Evolutionary conservation across 129 eudicot species (phyloP).

Genomic region (Artemisia tridentata): DNA sequence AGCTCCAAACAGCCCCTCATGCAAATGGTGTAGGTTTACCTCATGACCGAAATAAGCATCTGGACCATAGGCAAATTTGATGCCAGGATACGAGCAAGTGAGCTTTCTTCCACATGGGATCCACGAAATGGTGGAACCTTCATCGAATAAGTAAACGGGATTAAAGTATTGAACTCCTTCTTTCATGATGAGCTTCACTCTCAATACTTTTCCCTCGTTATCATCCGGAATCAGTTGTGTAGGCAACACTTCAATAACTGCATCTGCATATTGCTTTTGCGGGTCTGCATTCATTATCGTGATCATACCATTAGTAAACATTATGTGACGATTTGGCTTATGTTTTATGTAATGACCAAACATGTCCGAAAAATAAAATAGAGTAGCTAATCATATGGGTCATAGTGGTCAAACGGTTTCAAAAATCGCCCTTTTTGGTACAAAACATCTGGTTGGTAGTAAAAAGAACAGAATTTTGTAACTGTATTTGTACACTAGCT

Average conservation of each 20-base stretch:
- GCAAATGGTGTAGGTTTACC: conserved; percentile 39
- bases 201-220: conserved; percentile 78
- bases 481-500: neutral
- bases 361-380: neutral
- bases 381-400: neutral
- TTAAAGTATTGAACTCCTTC: conserved; percentile 83
- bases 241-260: conserved; percentile 91
- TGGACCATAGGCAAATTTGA: conserved; percentile 90
- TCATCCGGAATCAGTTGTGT: conserved; percentile 87
- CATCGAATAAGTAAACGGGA: conserved; percentile 94
- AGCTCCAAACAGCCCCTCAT: too few species aligned
- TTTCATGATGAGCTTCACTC: conserved; percentile 88
- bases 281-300: conserved; percentile 54
- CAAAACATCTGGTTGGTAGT: neutral
- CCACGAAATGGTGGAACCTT: conserved; percentile 92
- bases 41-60: conserved; percentile 75
- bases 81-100: conserved; percentile 97
- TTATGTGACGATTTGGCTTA: neutral
- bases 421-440: neutral
- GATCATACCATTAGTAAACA: conserved; percentile 14
- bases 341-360: neutral
- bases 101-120: conserved; percentile 95
- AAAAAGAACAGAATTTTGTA: neutral
- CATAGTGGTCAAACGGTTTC: neutral
- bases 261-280: conserved; percentile 97